Percentiles rank a stretch among this genome's conserved stretches.
Evolutionary conservation across 2,329 filamentous ascomycete genomes (phyloP).

Genomic region (Aureobasidium musti): DNA sequence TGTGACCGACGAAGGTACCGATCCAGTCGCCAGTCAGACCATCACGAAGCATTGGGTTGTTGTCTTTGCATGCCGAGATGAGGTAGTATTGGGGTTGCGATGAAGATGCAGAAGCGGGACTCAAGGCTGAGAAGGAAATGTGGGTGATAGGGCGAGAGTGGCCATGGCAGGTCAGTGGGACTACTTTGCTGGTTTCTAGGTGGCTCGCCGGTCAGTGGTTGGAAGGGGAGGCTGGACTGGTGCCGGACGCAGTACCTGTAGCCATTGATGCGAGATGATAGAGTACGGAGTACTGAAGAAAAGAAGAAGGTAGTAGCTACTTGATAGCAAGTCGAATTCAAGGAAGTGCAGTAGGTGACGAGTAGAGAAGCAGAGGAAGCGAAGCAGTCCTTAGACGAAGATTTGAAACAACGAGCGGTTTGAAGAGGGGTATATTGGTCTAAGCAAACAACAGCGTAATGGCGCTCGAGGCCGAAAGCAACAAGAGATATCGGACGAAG

Average conservation of each 20-base stretch:
- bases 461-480: not conserved
- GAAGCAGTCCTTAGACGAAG: constrained; percentile 13
- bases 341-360: not conserved
- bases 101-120: constrained; percentile 44
- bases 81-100: constrained; percentile 70
- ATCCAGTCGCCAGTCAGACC: constrained; percentile 97
- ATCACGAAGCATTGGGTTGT: constrained; percentile 97
- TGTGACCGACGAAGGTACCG: constrained; percentile 96
- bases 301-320: not conserved
- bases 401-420: constrained; percentile 24
- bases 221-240: constrained; percentile 5
- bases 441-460: constrained; percentile 8
- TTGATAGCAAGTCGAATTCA: not conserved
- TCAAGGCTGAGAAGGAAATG: constrained; percentile 80
- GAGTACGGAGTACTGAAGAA: not conserved
- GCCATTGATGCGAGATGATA: constrained; percentile 11
- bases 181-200: constrained; percentile 58
- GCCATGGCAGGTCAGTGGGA: constrained; percentile 90
- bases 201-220: constrained; percentile 9
- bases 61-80: constrained; percentile 81
- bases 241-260: constrained; percentile 18
- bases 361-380: not conserved
- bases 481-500: constrained; percentile 13
- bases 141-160: constrained; percentile 92
- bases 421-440: constrained; percentile 12